Percentiles rank a stretch among this genome's conserved stretches.
phyloP scores from a whole-genome alignment of 2,329 filamentous ascomycete genomes.

The Fusarium zealandicum region DNA sequence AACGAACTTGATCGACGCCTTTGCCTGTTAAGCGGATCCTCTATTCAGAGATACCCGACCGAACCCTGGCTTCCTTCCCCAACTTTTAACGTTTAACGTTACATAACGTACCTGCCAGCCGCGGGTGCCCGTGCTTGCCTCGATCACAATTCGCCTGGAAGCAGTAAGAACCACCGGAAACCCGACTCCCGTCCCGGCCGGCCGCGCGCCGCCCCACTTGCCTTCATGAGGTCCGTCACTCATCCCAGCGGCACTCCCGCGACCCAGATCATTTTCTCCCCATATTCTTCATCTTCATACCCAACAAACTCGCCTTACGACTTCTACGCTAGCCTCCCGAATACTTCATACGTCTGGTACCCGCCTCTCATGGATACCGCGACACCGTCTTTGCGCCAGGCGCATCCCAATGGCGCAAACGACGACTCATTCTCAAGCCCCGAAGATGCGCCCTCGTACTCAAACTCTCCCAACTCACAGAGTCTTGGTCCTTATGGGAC shows the following conservation, averaged over 20 bases:
- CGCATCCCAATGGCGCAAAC: conserved; percentile 6
- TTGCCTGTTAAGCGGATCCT: too few relatives aligned
- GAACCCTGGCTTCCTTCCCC: too few relatives aligned
- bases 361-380: conserved; percentile 21
- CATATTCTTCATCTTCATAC: conserved; percentile 23
- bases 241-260: conserved; percentile 14
- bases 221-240: conserved; percentile 19
- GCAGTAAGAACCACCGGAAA: conserved; percentile 5
- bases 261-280: conserved; percentile 16
- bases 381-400: conserved; percentile 12
- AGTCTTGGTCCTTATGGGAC: conserved; percentile 19
- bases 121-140: neutral
- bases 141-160: conserved; percentile 2
- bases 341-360: conserved; percentile 27
- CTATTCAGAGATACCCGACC: too few relatives aligned
- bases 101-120: too few relatives aligned
- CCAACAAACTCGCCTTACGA: conserved; percentile 22
- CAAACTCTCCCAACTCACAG: conserved; percentile 38
- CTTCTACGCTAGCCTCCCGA: conserved; percentile 23
- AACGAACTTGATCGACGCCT: too few relatives aligned
- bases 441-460: conserved; percentile 32
- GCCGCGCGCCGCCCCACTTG: neutral
- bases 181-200: conserved; percentile 11
- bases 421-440: conserved; percentile 25
- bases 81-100: neutral